phyloP scores from a whole-genome alignment of 768 basidiomycete genomes.

The Amanita thiersii region DNA sequence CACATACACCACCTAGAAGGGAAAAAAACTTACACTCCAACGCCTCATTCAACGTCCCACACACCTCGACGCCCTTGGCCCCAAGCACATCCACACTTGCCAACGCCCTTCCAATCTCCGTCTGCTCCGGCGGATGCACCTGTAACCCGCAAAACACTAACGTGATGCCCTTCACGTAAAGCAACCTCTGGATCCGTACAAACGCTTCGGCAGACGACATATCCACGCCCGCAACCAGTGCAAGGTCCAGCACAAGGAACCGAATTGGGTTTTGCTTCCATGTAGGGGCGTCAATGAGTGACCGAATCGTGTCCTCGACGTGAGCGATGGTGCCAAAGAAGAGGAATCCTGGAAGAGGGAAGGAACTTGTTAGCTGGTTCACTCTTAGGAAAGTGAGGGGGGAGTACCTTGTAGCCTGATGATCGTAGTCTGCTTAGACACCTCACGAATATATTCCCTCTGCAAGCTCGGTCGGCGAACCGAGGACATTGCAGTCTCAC shows the following conservation, averaged over 20 bases:
- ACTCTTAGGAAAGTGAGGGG: neutral
- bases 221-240: constrained; percentile 84
- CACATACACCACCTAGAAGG: neutral
- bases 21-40: constrained; percentile 68
- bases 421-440: constrained; percentile 85
- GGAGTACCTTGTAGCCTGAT: constrained; percentile 74
- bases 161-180: constrained; percentile 67
- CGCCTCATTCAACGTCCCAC: constrained; percentile 78
- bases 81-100: constrained; percentile 72
- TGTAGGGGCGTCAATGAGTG: constrained; percentile 57
- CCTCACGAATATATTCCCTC: constrained; percentile 84
- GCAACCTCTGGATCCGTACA: constrained; percentile 78
- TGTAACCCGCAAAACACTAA: constrained; percentile 85
- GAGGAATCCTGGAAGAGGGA: constrained; percentile 53
- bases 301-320: constrained; percentile 83
- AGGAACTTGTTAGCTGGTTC: neutral
- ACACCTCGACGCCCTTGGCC: constrained; percentile 73
- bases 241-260: constrained; percentile 85
- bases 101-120: constrained; percentile 71
- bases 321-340: constrained; percentile 91
- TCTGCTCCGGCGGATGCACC: constrained; percentile 43
- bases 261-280: constrained; percentile 75
- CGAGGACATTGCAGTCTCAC: constrained; percentile 80
- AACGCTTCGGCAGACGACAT: constrained; percentile 95
- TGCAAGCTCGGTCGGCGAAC: constrained; percentile 87